Evolutionary conservation across 345 rosid genomes (phyloP).

Genomic region (Rhodomyrtus tomentosa): DNA sequence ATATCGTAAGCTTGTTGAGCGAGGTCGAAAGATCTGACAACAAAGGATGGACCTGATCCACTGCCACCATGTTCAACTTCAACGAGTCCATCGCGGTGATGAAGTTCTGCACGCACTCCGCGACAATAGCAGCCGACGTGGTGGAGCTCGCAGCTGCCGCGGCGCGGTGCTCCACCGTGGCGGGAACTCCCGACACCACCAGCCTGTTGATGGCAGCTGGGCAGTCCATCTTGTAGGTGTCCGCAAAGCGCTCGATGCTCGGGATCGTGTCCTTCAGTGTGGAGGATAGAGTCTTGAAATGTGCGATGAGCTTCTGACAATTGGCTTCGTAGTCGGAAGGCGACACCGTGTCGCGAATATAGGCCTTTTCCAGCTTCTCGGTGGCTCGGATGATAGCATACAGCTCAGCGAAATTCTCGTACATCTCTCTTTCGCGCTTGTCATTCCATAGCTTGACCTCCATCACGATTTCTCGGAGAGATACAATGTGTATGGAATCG

Average conservation of each 20-base stretch:
- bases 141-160: conserved; percentile 43
- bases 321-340: conserved; percentile 77
- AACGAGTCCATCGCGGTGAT: conserved; percentile 96
- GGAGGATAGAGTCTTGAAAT: conserved; percentile 83
- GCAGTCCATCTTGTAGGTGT: conserved; percentile 92
- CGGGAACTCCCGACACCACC: conserved; percentile 83
- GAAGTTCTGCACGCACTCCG: conserved; percentile 90
- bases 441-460: conserved; percentile 95
- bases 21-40: conserved; percentile 76
- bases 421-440: conserved; percentile 98
- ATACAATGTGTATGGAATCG: neutral
- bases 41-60: conserved; percentile 88
- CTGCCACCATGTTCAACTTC: conserved; percentile 90
- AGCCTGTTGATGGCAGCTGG: conserved; percentile 84
- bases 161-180: conserved; percentile 87
- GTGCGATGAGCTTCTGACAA: conserved; percentile 87
- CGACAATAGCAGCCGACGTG: conserved; percentile 80
- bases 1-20: conserved; percentile 54
- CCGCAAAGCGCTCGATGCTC: conserved; percentile 79
- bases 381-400: conserved; percentile 93
- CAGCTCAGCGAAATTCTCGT: conserved; percentile 90
- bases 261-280: conserved; percentile 73
- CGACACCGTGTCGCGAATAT: conserved; percentile 65
- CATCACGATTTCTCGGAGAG: conserved; percentile 22
- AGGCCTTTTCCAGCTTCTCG: conserved; percentile 95